Evolutionary conservation across 2,329 filamentous ascomycete species (phyloP), one percentile per base, ranked within the genome.

Genomic region (Dryadomyces quercivorus): DNA sequence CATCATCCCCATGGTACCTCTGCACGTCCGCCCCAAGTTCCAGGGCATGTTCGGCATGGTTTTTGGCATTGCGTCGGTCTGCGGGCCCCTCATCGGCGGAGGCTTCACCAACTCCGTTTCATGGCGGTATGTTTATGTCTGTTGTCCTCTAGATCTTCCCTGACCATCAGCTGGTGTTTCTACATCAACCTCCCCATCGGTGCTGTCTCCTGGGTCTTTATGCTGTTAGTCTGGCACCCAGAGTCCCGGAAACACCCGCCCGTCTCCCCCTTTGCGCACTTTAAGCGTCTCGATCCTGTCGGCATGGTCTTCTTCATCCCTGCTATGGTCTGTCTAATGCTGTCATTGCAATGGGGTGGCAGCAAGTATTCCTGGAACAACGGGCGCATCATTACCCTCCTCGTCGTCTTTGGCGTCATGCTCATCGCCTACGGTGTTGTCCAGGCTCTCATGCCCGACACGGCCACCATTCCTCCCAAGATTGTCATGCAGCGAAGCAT

Each of bases 401-500:
- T 70, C 20, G 61, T 65, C 48, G 45, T 65, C 9, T 67, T 46
- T 45, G 50, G 58, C 43, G 12, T 51, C 6, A 18, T 38, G 15
- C 36, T 26, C 46, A 13, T 31, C 15, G 26, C 6, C 46, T 48
- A 15, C 15, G 46, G 12, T 8, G 46, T 10, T 13, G 9, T 48
- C 13, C 46, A 48, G 47, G 31, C 15, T 59, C 42, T 44, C 42
- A 44, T 74, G 65, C 76, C 76, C 1, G 70, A 81, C 31, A 75
- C 72, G 2, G 80, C 81, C 7, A 80, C 78, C 0, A 69, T 84
- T 22, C 80, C 81, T 1, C 67, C 71, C 2, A 72, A 72, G 43
- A 68, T 84, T 46, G 74, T 84, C 56, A 71, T 65, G 21, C 76
- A 78, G 60, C 73, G 80, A 5, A 78, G 73, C n/a, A 72, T 84